These are phyloP conservation scores for Globisporangium cylindrosporum DNA, from an alignment of 352 stramenopile genomes.

Conservation along the genomic window DNA sequence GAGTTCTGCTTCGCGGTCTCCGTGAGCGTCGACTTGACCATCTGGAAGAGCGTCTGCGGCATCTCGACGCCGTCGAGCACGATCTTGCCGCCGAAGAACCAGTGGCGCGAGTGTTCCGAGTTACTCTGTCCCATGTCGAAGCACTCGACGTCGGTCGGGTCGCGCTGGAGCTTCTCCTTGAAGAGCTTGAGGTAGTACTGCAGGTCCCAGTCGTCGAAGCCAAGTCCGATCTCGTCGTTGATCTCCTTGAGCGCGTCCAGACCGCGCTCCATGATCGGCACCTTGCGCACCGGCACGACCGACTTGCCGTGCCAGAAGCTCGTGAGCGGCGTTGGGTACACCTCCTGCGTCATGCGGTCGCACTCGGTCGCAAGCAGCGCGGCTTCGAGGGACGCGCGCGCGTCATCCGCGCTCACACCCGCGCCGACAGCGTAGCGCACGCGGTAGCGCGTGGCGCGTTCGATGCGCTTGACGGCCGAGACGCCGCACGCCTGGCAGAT, in stretches of 20 bases:
- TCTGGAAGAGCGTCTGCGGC: slow-evolving; percentile 96
- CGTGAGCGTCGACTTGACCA: slow-evolving; percentile 98
- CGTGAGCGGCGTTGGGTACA: slow-evolving; percentile 89
- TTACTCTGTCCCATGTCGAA: slow-evolving; percentile 99
- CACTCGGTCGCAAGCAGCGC: slow-evolving; percentile 77
- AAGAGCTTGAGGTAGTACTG: slow-evolving; percentile 98
- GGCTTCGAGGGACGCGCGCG: slow-evolving; percentile 40
- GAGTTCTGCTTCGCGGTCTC: slow-evolving; percentile 91
- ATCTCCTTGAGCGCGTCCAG: slow-evolving; percentile 94
- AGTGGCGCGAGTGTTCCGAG: slow-evolving; percentile 99
- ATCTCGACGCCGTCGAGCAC: slow-evolving; percentile 97
- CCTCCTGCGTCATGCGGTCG: slow-evolving; percentile 98
- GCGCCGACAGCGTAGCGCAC: slow-evolving; percentile 48
- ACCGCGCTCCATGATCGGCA: slow-evolving; percentile 95
- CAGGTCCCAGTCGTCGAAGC: slow-evolving; percentile 99
- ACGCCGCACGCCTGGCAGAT: slow-evolving; percentile 96
- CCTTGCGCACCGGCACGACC: slow-evolving; percentile 82
- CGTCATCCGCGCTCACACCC: slow-evolving; percentile 21
- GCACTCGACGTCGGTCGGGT: slow-evolving; percentile 99
- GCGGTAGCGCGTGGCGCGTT: slow-evolving; percentile 92
- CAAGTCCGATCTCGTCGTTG: slow-evolving; percentile 93
- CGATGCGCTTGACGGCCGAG: slow-evolving; percentile 88
- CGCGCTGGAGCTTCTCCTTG: slow-evolving; percentile 94
- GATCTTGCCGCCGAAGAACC: slow-evolving; percentile 99
- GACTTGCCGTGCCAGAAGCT: slow-evolving; percentile 89